These are phyloP conservation scores for Cystobasidium tubakii DNA, from an alignment of 768 basidiomycete genomes.

Conservation along the genomic window DNA sequence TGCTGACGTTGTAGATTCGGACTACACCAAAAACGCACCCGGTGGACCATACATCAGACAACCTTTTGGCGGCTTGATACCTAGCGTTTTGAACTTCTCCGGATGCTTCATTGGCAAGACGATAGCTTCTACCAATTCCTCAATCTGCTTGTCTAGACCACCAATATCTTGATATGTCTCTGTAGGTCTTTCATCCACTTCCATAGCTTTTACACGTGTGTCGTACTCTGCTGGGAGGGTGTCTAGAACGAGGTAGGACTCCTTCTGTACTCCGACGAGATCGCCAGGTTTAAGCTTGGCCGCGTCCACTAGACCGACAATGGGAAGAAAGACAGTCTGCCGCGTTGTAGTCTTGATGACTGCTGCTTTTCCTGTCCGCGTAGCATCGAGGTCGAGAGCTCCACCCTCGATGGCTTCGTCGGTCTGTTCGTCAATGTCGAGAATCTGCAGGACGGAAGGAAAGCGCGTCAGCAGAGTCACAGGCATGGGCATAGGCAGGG, in stretches of 20 bases:
- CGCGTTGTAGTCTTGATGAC: slow-evolving; percentile 98
- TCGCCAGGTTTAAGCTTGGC: slow-evolving; percentile 84
- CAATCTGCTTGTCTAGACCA: slow-evolving; percentile 98
- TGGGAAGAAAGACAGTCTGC: slow-evolving; percentile 92
- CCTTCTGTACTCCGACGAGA: slow-evolving; percentile 98
- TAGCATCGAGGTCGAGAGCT: slow-evolving; percentile 89
- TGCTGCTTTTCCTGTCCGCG: slow-evolving; percentile 94
- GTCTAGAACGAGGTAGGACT: slow-evolving; percentile 94
- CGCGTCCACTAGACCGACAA: slow-evolving; percentile 92
- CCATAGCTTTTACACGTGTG: slow-evolving; percentile 98
- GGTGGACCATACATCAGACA: slow-evolving; percentile 99
- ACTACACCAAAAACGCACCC: no score
- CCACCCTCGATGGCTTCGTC: slow-evolving; percentile 65
- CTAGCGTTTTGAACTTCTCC: slow-evolving; percentile 96
- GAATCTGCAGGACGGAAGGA: slow-evolving; percentile 58
- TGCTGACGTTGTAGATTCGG: no score
- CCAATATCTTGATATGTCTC: slow-evolving; percentile 97
- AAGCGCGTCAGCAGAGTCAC: background rate
- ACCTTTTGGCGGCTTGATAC: slow-evolving; percentile 95
- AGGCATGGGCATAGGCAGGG: background rate
- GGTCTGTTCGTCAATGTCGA: slow-evolving; percentile 81
- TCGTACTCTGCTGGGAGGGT: slow-evolving; percentile 95
- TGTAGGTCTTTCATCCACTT: slow-evolving; percentile 95
- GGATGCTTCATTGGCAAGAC: slow-evolving; percentile 98
- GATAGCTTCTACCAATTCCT: slow-evolving; percentile 95